Conservation (phyloP, 495 filamentous ascomycete genomes). For the Penicillium bovifimosum region DNA sequence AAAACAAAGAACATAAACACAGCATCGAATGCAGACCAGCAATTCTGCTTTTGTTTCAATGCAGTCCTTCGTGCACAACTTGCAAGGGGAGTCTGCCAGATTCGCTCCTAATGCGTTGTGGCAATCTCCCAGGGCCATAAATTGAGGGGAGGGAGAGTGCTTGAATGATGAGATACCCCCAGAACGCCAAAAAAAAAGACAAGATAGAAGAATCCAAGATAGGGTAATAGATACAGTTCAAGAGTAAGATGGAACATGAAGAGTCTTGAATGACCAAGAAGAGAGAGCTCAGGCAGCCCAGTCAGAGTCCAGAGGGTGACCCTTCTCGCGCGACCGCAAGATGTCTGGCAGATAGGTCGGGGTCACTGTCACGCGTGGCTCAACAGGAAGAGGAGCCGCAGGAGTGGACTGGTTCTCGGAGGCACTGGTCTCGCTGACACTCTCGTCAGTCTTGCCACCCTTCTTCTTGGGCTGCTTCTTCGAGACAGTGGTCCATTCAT, state of each 20-base stretch:
- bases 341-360: constrained; percentile 41
- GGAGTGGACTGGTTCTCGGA: constrained; percentile 34
- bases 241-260: constrained; percentile 8
- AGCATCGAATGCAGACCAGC: constrained; percentile 8
- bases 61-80: constrained; percentile 3
- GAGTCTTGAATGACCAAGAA: background rate
- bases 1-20: constrained; percentile 1
- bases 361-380: constrained; percentile 39
- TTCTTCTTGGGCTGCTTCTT: constrained; percentile 61
- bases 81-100: constrained; percentile 8
- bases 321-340: constrained; percentile 37
- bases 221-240: constrained; percentile 35
- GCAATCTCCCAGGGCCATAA: constrained; percentile 3
- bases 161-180: constrained; percentile 29
- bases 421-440: constrained; percentile 36
- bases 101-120: constrained; percentile 13
- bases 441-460: constrained; percentile 38
- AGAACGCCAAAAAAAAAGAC: constrained; percentile 32
- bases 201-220: background rate
- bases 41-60: constrained; percentile 9
- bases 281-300: constrained; percentile 44
- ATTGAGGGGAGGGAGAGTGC: constrained; percentile 7
- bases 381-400: constrained; percentile 28
- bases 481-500: constrained; percentile 70
- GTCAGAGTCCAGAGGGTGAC: constrained; percentile 55